These are phyloP conservation scores for Aspergillus coremiiformis DNA, from an alignment of 495 filamentous ascomycete species.

Conservation along the genomic window DNA sequence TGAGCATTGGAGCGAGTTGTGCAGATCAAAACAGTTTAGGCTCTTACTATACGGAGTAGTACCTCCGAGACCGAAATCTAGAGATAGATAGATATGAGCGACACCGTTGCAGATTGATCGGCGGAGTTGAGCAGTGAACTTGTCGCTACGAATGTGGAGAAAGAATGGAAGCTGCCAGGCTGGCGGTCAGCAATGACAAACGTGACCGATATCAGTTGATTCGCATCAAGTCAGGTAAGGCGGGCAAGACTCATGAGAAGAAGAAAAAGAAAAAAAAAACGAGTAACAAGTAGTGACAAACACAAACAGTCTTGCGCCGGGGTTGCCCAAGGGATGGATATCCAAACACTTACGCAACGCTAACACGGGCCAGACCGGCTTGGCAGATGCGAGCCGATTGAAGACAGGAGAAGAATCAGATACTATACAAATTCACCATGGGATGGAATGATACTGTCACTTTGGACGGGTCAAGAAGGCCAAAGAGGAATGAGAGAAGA, in stretches of 20 bases:
- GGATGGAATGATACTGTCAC: too few species aligned
- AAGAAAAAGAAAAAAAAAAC: conserved; percentile 1
- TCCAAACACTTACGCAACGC: conserved; percentile 5
- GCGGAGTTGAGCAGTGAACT: neutral
- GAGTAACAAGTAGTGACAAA: conserved; percentile 2
- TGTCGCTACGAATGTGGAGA: neutral
- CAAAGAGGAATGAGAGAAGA: too few species aligned
- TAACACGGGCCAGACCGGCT: conserved; percentile 12
- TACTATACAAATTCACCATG: too few species aligned
- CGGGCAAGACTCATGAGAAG: neutral
- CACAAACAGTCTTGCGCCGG: neutral
- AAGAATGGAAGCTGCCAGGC: neutral
- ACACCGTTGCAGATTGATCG: neutral
- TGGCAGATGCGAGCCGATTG: conserved; percentile 1
- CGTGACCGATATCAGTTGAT: neutral
- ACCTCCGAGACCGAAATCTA: neutral
- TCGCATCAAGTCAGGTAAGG: neutral
- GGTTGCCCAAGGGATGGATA: conserved; percentile 22
- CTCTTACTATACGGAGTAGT: too few species aligned
- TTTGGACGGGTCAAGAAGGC: too few species aligned
- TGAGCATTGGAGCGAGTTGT: neutral
- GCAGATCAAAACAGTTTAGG: too few species aligned
- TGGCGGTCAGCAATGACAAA: neutral
- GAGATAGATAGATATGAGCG: neutral
- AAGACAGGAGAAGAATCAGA: neutral